Evolutionary conservation across 257 asterid genomes (phyloP).

Genomic region (Gynochthodes officinalis): DNA sequence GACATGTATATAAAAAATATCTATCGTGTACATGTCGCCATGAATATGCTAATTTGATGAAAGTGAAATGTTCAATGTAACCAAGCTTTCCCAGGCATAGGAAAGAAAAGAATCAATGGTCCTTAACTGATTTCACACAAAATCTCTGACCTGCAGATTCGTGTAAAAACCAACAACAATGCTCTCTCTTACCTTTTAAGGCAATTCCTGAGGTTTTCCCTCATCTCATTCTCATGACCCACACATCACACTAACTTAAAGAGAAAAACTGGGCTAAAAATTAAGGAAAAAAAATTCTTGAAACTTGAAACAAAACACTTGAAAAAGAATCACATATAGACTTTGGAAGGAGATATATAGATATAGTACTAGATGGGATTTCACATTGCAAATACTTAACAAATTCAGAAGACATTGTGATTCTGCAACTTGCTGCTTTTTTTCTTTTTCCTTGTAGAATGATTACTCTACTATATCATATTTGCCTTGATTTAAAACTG

Average conservation of each 20-base stretch:
- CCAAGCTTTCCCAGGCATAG: not conserved
- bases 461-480: constrained; percentile 11
- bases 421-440: constrained; percentile 13
- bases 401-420: not conserved
- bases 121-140: not conserved
- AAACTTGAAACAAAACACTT: not conserved
- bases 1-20: no score
- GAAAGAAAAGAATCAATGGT: not conserved
- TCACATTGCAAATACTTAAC: not conserved
- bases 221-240: not conserved
- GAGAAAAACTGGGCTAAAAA: not conserved
- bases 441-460: constrained; percentile 4
- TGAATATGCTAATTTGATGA: no score
- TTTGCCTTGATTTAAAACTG: constrained; percentile 21
- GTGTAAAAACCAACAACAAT: not conserved
- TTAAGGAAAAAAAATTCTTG: not conserved
- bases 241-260: not conserved
- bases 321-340: not conserved
- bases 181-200: not conserved
- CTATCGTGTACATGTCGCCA: no score
- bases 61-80: not conserved
- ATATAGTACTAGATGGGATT: no score
- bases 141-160: constrained; percentile 7
- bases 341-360: no score
- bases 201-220: constrained; percentile 2